phyloP scores from a whole-genome alignment of 352 stramenopile genomes.

The Hyphochytrium catenoides region DNA sequence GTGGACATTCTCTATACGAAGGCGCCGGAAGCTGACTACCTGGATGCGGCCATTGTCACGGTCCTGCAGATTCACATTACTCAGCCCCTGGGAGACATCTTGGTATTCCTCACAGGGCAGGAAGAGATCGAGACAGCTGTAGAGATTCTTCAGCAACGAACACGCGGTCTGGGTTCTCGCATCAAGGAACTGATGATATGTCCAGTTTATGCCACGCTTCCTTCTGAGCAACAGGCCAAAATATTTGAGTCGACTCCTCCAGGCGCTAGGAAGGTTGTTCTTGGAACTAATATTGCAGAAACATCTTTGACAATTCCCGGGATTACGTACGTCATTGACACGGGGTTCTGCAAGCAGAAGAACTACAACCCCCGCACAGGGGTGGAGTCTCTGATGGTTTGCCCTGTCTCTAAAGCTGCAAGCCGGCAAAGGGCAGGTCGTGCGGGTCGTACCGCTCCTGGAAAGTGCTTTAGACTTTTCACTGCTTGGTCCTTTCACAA shows the following conservation, averaged over 20 bases:
- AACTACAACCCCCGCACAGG: conserved; percentile 93
- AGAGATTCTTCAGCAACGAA: conserved; percentile 82
- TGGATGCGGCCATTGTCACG: conserved; percentile 93
- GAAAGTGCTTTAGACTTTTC: conserved; percentile 98
- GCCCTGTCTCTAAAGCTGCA: conserved; percentile 88
- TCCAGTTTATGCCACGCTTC: conserved; percentile 95
- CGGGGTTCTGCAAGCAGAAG: conserved; percentile 98
- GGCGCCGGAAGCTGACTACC: conserved; percentile 91
- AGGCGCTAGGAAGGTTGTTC: conserved; percentile 87
- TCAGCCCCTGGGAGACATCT: conserved; percentile 88
- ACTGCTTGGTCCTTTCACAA: conserved; percentile 96
- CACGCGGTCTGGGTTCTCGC: conserved; percentile 71
- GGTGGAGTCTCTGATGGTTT: conserved; percentile 97
- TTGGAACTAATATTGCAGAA: conserved; percentile 99
- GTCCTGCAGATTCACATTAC: conserved; percentile 97
- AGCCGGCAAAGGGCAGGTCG: conserved; percentile 85
- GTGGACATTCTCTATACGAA: conserved; percentile 98
- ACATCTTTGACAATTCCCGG: conserved; percentile 97
- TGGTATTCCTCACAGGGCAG: conserved; percentile 98
- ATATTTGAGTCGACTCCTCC: conserved; percentile 95
- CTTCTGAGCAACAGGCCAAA: conserved; percentile 92
- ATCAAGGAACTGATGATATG: conserved; percentile 96
- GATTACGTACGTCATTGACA: conserved; percentile 99
- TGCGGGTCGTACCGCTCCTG: conserved; percentile 83
- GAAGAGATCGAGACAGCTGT: conserved; percentile 94